These are phyloP conservation scores for Vaccinium macrocarpon DNA, from an alignment of 148 eudicot genomes.

Conservation along the genomic window DNA sequence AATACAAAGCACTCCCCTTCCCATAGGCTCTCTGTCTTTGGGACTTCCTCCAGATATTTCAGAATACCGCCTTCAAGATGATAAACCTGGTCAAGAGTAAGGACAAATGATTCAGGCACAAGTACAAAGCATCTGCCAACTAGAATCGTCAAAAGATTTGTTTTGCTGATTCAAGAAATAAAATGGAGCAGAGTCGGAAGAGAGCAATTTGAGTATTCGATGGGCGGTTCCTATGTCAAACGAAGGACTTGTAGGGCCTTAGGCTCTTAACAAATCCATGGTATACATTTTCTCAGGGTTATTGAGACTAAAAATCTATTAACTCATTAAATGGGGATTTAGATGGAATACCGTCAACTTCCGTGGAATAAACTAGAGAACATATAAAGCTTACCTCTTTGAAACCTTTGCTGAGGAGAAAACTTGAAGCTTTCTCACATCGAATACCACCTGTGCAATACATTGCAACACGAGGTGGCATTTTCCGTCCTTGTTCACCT, in stretches of 20 bases:
- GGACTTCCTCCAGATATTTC: conserved; percentile 91
- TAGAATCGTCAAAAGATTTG: neutral
- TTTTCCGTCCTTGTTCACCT: conserved; percentile 33
- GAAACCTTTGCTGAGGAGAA: conserved; percentile 85
- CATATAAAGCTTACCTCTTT: conserved; percentile 53
- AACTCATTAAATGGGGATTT: neutral
- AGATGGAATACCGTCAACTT: neutral
- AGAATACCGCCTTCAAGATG: conserved; percentile 91
- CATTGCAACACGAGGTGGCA: conserved; percentile 87
- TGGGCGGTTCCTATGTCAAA: neutral
- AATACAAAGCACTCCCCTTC: conserved; percentile 99
- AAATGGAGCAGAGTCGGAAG: neutral
- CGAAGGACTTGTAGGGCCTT: neutral
- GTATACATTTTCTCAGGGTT: neutral
- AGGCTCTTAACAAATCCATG: neutral
- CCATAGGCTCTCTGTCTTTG: conserved; percentile 74
- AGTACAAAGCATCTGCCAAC: neutral
- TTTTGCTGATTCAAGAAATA: neutral
- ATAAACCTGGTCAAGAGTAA: conserved; percentile 56
- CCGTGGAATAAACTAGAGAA: neutral
- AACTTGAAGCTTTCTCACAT: conserved; percentile 97
- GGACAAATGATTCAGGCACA: neutral
- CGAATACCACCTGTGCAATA: conserved; percentile 98
- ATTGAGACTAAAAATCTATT: neutral
- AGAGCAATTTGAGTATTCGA: neutral